phyloP scores from a whole-genome alignment of 805 yeast genomes.

The Yarrowia bubula region DNA sequence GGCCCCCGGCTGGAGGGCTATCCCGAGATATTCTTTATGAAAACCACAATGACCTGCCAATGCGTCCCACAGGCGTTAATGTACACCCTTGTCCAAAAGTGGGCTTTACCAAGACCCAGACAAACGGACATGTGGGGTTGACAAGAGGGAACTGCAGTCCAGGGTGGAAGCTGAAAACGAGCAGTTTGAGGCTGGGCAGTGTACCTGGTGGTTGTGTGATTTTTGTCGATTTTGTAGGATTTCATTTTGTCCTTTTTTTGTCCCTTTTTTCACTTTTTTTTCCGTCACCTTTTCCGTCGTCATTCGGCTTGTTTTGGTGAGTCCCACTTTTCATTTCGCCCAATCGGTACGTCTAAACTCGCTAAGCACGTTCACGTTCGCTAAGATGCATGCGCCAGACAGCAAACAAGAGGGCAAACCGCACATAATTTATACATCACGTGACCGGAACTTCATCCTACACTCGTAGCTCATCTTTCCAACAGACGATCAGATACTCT shows the following conservation, averaged over 20 bases:
- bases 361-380: too few relatives aligned
- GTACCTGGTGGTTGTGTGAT: too few relatives aligned
- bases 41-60: not conserved
- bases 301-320: too few relatives aligned
- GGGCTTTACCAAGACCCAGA: not conserved
- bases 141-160: not conserved
- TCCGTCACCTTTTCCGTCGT: too few relatives aligned
- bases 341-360: too few relatives aligned
- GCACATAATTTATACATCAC: too few relatives aligned
- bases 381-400: too few relatives aligned
- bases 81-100: conserved; percentile 2
- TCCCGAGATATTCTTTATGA: not conserved
- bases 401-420: too few relatives aligned
- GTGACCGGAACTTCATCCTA: too few relatives aligned
- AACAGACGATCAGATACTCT: not conserved
- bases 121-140: not conserved
- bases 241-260: not conserved
- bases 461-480: not conserved
- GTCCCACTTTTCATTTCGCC: too few relatives aligned
- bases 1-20: not conserved
- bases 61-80: not conserved
- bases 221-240: too few relatives aligned
- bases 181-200: not conserved
- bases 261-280: not conserved
- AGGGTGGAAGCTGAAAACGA: not conserved